Evolutionary conservation across 305 asterid species (phyloP).

Genomic region (Withania somnifera): DNA sequence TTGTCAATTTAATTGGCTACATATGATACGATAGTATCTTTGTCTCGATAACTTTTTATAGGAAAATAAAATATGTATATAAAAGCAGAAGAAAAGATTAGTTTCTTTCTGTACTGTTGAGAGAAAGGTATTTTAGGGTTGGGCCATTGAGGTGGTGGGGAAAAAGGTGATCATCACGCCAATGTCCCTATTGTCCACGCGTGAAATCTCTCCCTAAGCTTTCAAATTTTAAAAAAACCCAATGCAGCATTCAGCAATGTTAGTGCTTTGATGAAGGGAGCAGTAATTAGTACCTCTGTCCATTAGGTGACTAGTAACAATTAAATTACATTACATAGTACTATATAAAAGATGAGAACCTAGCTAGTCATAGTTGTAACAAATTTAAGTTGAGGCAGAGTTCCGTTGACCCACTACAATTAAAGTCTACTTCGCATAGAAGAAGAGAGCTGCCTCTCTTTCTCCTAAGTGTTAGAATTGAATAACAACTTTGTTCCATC

Average conservation of each 20-base stretch:
- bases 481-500: neutral
- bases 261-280: neutral
- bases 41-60: neutral
- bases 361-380: neutral
- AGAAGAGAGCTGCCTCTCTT: neutral
- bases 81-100: neutral
- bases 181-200: slow-evolving; percentile 41
- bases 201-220: slow-evolving; percentile 14
- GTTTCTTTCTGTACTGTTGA: neutral
- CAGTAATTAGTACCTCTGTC: slow-evolving; percentile 1
- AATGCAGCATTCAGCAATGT: slow-evolving; percentile 13
- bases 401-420: neutral
- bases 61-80: neutral
- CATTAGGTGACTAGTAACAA: neutral
- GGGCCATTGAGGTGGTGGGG: neutral
- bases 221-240: slow-evolving; percentile 33
- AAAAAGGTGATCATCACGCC: slow-evolving; percentile 34
- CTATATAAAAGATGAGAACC: neutral
- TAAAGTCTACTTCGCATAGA: neutral
- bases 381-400: neutral
- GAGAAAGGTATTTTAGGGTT: slow-evolving; percentile 3
- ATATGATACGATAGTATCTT: neutral
- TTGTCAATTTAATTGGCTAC: neutral
- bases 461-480: neutral
- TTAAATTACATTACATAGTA: neutral